Evolutionary conservation across 1,284 basidiomycete species (phyloP).

Genomic region (Cerioporus squamosus): DNA sequence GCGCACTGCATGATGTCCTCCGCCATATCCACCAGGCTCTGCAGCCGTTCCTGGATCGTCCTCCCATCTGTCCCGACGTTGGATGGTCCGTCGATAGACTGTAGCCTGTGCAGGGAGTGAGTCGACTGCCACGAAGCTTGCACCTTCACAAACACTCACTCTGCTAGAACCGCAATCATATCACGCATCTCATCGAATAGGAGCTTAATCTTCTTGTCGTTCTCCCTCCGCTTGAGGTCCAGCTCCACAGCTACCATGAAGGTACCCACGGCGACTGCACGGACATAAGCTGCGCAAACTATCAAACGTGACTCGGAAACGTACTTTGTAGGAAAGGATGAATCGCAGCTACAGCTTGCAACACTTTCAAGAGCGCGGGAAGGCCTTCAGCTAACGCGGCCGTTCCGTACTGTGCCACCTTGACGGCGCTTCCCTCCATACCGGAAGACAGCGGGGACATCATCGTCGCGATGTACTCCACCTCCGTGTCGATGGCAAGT

Average conservation of each 20-base stretch:
- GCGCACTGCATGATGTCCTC: constrained; percentile 37
- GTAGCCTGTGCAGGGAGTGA: constrained; percentile 17
- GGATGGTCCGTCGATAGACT: constrained; percentile 19
- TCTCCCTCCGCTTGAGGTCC: constrained; percentile 47
- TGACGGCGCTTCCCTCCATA: constrained; percentile 6
- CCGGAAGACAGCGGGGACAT: constrained; percentile 15
- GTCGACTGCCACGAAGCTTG: not conserved
- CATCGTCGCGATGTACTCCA: constrained; percentile 10
- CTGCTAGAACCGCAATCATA: constrained; percentile 46
- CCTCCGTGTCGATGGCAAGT: constrained; percentile 10
- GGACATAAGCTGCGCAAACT: not conserved
- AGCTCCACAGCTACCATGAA: constrained; percentile 48
- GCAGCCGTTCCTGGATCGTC: constrained; percentile 23
- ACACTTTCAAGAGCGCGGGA: constrained; percentile 19
- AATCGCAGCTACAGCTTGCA: constrained; percentile 18
- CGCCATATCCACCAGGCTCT: constrained; percentile 24
- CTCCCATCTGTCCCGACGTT: constrained; percentile 27
- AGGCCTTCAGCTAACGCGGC: constrained; percentile 16
- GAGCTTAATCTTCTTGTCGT: constrained; percentile 45
- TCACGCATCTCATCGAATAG: constrained; percentile 33
- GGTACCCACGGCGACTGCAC: constrained; percentile 46
- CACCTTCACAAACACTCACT: constrained; percentile 33
- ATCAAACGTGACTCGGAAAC: not conserved
- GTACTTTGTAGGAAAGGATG: constrained; percentile 22
- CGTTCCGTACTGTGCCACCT: constrained; percentile 12